Conservation (phyloP, 441 rosid genomes). For the Biscutella laevigata region DNA sequence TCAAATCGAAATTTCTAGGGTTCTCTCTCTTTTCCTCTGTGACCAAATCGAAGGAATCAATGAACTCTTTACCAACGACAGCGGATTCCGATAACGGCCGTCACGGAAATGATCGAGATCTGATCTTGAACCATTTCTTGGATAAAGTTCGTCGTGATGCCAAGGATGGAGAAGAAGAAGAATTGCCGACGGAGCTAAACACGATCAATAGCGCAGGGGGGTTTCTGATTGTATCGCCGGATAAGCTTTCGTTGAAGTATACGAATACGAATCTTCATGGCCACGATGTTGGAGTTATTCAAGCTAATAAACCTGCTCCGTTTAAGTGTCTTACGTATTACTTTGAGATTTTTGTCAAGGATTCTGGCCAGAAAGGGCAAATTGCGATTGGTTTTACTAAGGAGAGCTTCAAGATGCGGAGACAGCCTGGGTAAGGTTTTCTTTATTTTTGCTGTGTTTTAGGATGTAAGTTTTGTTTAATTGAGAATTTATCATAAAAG, state of each 20-base stretch:
- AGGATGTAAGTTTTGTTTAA: too few species aligned
- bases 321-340: slow-evolving; percentile 62
- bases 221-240: slow-evolving; percentile 64
- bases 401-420: slow-evolving; percentile 69
- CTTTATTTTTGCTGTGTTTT: too few species aligned
- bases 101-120: too few species aligned
- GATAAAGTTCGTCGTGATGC: slow-evolving; percentile 28
- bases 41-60: too few species aligned
- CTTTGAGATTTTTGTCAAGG: slow-evolving; percentile 76
- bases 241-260: slow-evolving; percentile 75
- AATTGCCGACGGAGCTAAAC: slow-evolving; percentile 72
- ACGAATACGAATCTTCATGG: slow-evolving; percentile 52
- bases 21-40: too few species aligned
- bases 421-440: slow-evolving; percentile 66
- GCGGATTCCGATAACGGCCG: too few species aligned
- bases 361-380: slow-evolving; percentile 71
- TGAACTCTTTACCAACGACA: too few species aligned
- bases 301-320: slow-evolving; percentile 77
- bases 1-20: too few species aligned
- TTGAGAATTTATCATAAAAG: too few species aligned
- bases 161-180: slow-evolving; percentile 51
- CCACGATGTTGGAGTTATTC: slow-evolving; percentile 81
- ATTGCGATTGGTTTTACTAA: slow-evolving; percentile 77
- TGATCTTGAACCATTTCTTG: too few species aligned
- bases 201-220: slow-evolving; percentile 83